Conservation (phyloP, 768 basidiomycete genomes). For the Coprinopsis sp. region DNA sequence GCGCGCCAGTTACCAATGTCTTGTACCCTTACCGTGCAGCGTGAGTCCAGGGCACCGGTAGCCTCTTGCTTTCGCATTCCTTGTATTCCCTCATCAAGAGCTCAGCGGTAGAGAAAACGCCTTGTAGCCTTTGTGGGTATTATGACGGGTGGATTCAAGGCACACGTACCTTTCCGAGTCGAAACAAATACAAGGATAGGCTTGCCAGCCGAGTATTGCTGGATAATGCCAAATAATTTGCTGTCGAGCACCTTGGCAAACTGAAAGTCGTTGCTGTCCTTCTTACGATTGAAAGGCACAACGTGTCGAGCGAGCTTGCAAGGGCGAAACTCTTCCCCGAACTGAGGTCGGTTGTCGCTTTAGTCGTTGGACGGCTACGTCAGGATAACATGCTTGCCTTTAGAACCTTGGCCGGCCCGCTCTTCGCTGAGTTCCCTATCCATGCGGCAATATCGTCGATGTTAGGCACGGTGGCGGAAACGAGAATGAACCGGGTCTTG, state of each 20-base stretch:
- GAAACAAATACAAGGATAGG: conserved; percentile 87
- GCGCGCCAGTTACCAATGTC: not conserved
- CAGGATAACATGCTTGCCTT: conserved; percentile 41
- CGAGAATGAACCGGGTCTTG: conserved; percentile 74
- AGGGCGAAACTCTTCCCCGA: conserved; percentile 89
- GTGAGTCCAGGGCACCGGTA: conserved; percentile 63
- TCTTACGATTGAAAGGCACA: conserved; percentile 60
- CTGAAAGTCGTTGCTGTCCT: conserved; percentile 71
- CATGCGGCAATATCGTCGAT: conserved; percentile 85
- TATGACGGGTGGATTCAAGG: not conserved
- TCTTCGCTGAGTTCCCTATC: conserved; percentile 52
- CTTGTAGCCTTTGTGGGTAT: conserved; percentile 24
- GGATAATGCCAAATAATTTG: conserved; percentile 68
- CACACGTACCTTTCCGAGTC: conserved; percentile 70
- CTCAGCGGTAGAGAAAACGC: conserved; percentile 66
- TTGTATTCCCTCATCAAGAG: conserved; percentile 70
- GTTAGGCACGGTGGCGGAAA: conserved; percentile 94
- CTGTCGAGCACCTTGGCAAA: conserved; percentile 69
- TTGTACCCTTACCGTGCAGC: conserved; percentile 42
- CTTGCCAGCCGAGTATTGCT: conserved; percentile 69
- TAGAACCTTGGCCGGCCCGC: conserved; percentile 55
- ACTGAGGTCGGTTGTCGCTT: conserved; percentile 41
- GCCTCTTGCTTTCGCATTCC: conserved; percentile 44
- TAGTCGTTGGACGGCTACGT: not conserved
- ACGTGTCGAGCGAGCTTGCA: conserved; percentile 75